Conservation (phyloP, 75 land plant genomes). For the Ceratopteris richardii region DNA sequence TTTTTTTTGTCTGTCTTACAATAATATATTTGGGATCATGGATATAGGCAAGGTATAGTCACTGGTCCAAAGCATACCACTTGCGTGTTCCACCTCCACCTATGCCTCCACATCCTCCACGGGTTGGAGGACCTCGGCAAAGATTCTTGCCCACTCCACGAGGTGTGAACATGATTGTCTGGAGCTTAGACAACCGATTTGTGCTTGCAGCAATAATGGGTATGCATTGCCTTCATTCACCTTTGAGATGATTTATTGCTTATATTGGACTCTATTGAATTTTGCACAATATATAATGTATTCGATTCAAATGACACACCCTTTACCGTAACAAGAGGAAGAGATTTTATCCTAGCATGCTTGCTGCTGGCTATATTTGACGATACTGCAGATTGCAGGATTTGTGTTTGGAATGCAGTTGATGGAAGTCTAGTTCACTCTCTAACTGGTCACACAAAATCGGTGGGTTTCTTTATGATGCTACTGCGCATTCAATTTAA, state of each 20-base stretch:
- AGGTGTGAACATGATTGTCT: conserved; percentile 97
- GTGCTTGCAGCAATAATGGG: conserved; percentile 99
- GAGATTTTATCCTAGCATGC: too few relatives aligned
- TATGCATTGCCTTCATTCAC: conserved; percentile 13
- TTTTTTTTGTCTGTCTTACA: conserved; percentile 5
- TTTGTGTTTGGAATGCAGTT: conserved; percentile 99
- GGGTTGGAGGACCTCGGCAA: conserved; percentile 89
- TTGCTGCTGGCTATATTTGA: neutral
- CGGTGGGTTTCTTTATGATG: conserved; percentile 27
- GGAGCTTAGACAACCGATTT: conserved; percentile 99
- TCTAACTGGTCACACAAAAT: conserved; percentile 80
- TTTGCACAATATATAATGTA: too few relatives aligned
- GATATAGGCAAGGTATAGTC: conserved; percentile 63
- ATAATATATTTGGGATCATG: too few relatives aligned
- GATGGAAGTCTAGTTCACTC: conserved; percentile 97
- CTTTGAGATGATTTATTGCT: too few relatives aligned
- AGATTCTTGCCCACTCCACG: conserved; percentile 89
- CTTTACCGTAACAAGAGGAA: too few relatives aligned
- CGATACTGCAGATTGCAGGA: conserved; percentile 73
- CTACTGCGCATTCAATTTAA: neutral
- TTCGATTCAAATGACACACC: too few relatives aligned
- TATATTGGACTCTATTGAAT: too few relatives aligned
- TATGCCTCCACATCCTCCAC: conserved; percentile 88
- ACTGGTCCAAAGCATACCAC: conserved; percentile 90
- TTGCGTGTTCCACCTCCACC: conserved; percentile 97